Evolutionary conservation across 768 basidiomycete genomes (phyloP).

Genomic region (Mycena kentingensis): DNA sequence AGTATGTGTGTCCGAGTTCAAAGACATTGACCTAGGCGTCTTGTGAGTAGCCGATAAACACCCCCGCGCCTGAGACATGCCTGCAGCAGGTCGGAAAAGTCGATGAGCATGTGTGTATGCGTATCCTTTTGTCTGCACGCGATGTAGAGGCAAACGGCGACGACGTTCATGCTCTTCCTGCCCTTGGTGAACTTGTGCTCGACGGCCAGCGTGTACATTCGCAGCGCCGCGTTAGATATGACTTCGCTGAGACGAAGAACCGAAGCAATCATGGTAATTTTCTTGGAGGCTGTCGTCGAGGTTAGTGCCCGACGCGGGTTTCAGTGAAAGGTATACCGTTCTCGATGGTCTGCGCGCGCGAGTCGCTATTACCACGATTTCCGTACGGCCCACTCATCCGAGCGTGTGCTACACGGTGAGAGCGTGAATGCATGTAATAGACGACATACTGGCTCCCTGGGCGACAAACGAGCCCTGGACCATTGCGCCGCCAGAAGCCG

Average conservation of each 20-base stretch:
- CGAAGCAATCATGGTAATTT: constrained; percentile 81
- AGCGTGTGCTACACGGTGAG: constrained; percentile 61
- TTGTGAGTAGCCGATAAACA: not conserved
- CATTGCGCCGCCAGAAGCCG: constrained; percentile 87
- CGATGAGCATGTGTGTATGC: constrained; percentile 94
- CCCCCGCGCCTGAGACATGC: constrained; percentile 63
- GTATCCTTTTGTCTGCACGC: constrained; percentile 92
- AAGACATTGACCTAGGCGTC: constrained; percentile 87
- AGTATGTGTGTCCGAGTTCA: constrained; percentile 93
- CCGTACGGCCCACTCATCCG: constrained; percentile 83
- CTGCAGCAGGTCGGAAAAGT: constrained; percentile 97
- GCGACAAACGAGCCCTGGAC: constrained; percentile 93
- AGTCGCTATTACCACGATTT: constrained; percentile 76
- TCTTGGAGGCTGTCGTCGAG: constrained; percentile 62
- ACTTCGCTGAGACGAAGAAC: constrained; percentile 78
- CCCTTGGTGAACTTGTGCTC: constrained; percentile 95
- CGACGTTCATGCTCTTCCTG: constrained; percentile 87
- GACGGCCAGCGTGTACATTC: constrained; percentile 91
- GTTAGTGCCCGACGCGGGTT: constrained; percentile 1
- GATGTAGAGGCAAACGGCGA: constrained; percentile 94
- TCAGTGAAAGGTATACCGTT: constrained; percentile 59
- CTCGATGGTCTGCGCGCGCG: constrained; percentile 87
- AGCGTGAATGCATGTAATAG: constrained; percentile 1
- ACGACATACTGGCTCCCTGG: constrained; percentile 78
- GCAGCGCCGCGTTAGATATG: constrained; percentile 77